These are phyloP conservation scores for Blastocrithidia nonstop DNA, from an alignment of 208 protist genomes.

Conservation along the genomic window DNA sequence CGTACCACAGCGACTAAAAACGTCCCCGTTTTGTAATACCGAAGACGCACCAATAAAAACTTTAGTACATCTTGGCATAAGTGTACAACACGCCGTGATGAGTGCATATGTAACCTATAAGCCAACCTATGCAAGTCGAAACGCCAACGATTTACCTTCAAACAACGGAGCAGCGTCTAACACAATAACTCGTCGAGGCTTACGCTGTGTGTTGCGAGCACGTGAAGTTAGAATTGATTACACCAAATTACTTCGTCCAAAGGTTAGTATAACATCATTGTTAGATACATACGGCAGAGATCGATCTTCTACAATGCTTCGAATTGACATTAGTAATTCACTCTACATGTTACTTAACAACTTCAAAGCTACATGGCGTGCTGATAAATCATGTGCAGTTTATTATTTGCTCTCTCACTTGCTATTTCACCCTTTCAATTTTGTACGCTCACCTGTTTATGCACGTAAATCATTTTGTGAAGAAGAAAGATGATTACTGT, in stretches of 20 bases:
- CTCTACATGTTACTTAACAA: conserved; percentile 31
- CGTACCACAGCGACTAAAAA: conserved; percentile 87
- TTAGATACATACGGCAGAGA: conserved; percentile 44
- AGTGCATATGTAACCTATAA: conserved; percentile 89
- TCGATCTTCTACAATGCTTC: conserved; percentile 61
- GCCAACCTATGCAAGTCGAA: conserved; percentile 49
- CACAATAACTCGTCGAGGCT: conserved; percentile 78
- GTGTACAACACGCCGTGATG: conserved; percentile 86
- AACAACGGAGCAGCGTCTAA: conserved; percentile 90
- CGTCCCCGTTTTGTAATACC: conserved; percentile 89
- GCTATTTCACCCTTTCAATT: neutral
- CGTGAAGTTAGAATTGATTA: conserved; percentile 57
- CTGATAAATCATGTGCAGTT: too few species aligned
- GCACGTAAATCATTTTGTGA: neutral
- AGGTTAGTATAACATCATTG: conserved; percentile 60
- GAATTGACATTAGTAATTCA: conserved; percentile 45
- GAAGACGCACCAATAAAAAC: conserved; percentile 91
- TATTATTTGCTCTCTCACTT: too few species aligned
- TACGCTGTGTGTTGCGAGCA: conserved; percentile 16
- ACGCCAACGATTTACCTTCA: conserved; percentile 73
- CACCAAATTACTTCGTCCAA: conserved; percentile 61
- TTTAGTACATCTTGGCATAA: conserved; percentile 88
- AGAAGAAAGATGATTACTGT: too few species aligned
- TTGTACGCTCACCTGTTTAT: neutral
- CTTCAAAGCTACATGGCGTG: conserved; percentile 24